A percentile compares a stretch with the other conserved stretches of the same genome.
Evolutionary conservation across 2,329 filamentous ascomycete genomes (phyloP).

Genomic region (Pseudopyrenochaeta lycopersici): DNA sequence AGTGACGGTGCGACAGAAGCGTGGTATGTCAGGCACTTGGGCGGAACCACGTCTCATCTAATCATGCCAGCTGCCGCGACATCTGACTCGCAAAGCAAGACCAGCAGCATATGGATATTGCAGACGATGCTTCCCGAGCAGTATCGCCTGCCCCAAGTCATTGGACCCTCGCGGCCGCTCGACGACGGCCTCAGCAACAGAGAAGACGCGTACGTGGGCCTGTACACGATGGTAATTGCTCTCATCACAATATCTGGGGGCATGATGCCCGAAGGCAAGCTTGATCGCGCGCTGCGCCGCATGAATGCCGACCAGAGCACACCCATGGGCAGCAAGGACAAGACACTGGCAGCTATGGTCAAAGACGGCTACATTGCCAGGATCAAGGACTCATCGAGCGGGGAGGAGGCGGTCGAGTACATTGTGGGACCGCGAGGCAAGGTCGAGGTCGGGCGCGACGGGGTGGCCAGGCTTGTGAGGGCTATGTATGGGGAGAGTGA

Average conservation of each 20-base stretch:
- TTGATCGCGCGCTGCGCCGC: constrained; percentile 77
- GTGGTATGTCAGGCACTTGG: constrained; percentile 62
- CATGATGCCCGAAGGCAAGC: constrained; percentile 77
- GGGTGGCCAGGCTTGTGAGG: constrained; percentile 74
- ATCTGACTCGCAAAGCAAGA: constrained; percentile 58
- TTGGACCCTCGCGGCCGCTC: constrained; percentile 73
- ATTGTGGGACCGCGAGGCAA: constrained; percentile 85
- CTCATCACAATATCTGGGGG: constrained; percentile 78
- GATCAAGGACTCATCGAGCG: constrained; percentile 72
- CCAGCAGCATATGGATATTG: constrained; percentile 79
- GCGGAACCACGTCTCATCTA: not conserved
- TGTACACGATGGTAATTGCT: constrained; percentile 83
- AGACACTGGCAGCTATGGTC: constrained; percentile 76
- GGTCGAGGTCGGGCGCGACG: constrained; percentile 81
- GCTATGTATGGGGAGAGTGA: constrained; percentile 40
- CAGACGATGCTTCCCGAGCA: constrained; percentile 73
- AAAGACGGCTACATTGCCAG: constrained; percentile 85
- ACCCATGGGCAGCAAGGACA: constrained; percentile 76
- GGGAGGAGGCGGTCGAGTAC: constrained; percentile 82
- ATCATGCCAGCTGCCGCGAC: constrained; percentile 61
- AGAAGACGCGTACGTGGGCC: constrained; percentile 81
- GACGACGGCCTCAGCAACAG: constrained; percentile 60
- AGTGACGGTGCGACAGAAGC: constrained; percentile 79
- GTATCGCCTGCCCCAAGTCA: constrained; percentile 71
- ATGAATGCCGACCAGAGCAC: constrained; percentile 80